Conservation (phyloP, 352 stramenopile species). For the Pythium plurisporium region DNA sequence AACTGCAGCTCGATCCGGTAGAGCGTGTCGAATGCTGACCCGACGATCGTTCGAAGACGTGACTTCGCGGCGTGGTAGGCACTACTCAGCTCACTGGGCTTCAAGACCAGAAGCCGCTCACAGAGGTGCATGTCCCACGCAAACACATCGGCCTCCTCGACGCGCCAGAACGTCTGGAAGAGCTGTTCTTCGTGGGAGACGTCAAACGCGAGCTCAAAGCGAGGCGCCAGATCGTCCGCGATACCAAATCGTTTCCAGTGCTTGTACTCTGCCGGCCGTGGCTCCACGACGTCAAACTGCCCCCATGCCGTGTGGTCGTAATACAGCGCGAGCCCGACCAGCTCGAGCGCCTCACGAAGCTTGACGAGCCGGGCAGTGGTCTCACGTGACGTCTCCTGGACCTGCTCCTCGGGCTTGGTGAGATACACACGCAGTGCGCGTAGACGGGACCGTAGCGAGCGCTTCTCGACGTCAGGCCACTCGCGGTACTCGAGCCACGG, state of each 20-base stretch:
- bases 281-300: neutral
- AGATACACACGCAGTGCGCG: conserved; percentile 10
- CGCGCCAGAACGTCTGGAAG: neutral
- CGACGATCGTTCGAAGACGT: neutral
- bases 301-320: conserved; percentile 3
- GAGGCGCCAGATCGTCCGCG: conserved; percentile 1
- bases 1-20: conserved; percentile 10
- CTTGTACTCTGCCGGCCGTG: conserved; percentile 2
- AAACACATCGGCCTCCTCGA: conserved; percentile 7
- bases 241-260: conserved; percentile 1
- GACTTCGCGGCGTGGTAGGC: neutral
- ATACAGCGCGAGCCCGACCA: conserved; percentile 6
- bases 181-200: conserved; percentile 4
- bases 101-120: neutral
- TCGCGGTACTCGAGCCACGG: conserved; percentile 11
- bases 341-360: conserved; percentile 4
- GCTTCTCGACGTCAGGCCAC: conserved; percentile 10
- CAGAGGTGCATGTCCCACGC: conserved; percentile 10
- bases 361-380: neutral
- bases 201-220: conserved; percentile 13
- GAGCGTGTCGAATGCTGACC: neutral
- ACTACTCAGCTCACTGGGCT: neutral
- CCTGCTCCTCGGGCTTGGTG: conserved; percentile 2
- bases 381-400: neutral
- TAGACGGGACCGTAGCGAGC: conserved; percentile 2